Evolutionary conservation across 495 filamentous ascomycete genomes (phyloP), one percentile per base, ranked within the genome.

Genomic region (Penicillium argentinense): DNA sequence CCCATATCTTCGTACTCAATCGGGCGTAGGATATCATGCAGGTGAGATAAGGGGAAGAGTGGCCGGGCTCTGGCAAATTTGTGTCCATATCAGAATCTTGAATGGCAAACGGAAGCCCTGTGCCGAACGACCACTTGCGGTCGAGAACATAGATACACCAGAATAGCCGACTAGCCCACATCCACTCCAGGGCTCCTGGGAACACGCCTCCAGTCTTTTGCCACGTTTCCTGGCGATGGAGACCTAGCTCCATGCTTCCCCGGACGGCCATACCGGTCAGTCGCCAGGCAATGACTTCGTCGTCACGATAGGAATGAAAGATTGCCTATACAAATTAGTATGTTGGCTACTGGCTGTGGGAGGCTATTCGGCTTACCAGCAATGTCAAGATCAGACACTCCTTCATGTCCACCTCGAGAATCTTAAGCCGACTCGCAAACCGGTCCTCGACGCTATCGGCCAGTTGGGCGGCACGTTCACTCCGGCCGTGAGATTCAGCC

Each of bases 71-170:
- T 1, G 86, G 86, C 9, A 92, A 63, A 37, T 76, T 77, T 5
- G 85, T 82, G 51, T 92, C 89, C 58, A 95, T 87, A 62, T 92
- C 88, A 4, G 83, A 75, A 57, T 95, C 89, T 48, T 89, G 85
- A 27, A 89, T 75, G 11, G 82, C 81, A 67, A 88, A 92, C 0
- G 87, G 87, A 60, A 92, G 67, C 3, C 89, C 88, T 0, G 85
- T 89, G 13, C 84, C 84, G 49, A 95, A 91, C 37, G 83, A 86
- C 84, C 85, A 92, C 25, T 89, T 75, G 5, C 86, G 72, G 59
- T 95, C 89, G 19, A 95, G 74, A 1, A 89, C 83, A 49, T 90
- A 91, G 19, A 87, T 78, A n/a, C 84, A 80, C 89, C 89, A 95
- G 60, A 91, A 95, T 0, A 86, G 76, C 27, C 83, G 77, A 26